Evolutionary conservation across 139 green algal species (phyloP).

Genomic region (Picochlorum costavermella): DNA sequence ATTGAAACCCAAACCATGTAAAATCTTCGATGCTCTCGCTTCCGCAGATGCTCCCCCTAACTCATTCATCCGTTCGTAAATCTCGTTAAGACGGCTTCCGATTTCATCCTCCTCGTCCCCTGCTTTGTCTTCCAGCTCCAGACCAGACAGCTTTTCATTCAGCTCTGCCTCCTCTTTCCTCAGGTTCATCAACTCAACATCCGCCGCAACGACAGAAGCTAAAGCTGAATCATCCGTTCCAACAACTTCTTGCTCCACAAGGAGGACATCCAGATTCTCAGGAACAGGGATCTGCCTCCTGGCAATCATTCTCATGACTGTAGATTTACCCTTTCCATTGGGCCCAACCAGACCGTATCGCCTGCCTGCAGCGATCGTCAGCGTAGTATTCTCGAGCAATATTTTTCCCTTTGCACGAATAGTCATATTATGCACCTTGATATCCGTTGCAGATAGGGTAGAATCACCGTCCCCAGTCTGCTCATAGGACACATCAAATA

Average conservation of each 20-base stretch:
- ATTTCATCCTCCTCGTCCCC: conserved; percentile 29
- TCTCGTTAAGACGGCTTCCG: conserved; percentile 62
- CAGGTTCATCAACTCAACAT: conserved; percentile 88
- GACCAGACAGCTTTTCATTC: conserved; percentile 36
- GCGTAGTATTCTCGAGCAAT: conserved; percentile 83
- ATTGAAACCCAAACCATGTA: conserved; percentile 87
- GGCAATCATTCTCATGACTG: conserved; percentile 91
- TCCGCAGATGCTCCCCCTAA: conserved; percentile 81
- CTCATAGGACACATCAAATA: conserved; percentile 93
- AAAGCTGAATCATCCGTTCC: conserved; percentile 57
- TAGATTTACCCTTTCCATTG: conserved; percentile 94
- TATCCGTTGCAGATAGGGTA: conserved; percentile 65
- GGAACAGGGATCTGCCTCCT: conserved; percentile 89
- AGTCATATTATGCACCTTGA: conserved; percentile 96
- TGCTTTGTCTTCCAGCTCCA: conserved; percentile 24
- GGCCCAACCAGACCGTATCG: conserved; percentile 77
- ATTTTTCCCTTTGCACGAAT: conserved; percentile 96
- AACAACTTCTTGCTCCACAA: conserved; percentile 98
- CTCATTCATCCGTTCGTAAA: conserved; percentile 87
- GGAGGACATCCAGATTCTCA: conserved; percentile 90
- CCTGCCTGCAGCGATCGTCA: conserved; percentile 84
- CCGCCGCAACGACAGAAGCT: conserved; percentile 83
- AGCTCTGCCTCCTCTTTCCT: conserved; percentile 75
- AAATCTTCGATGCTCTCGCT: conserved; percentile 88
- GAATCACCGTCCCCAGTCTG: conserved; percentile 50